phyloP scores from a whole-genome alignment of 1,139 yeast species.

The Hemisphaericaspora xylanilytica region DNA sequence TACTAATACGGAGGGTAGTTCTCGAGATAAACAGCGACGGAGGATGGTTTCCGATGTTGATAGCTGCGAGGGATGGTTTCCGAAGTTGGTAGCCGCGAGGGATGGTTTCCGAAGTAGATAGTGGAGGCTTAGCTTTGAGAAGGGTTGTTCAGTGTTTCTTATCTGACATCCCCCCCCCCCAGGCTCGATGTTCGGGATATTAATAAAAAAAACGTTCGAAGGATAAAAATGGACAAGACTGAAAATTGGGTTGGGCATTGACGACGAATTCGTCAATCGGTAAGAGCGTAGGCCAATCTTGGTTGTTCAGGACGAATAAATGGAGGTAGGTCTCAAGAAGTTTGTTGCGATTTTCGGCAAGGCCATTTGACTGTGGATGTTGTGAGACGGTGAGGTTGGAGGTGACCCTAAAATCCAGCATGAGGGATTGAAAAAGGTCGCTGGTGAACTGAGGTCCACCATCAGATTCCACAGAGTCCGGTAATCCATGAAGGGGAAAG shows the following conservation, averaged over 20 bases:
- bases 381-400: not conserved
- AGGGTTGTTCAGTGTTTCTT: too few species aligned
- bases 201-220: too few species aligned
- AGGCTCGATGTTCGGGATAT: too few species aligned
- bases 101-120: too few species aligned
- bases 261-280: not conserved
- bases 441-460: not conserved
- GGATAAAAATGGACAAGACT: too few species aligned
- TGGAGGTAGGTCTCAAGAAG: not conserved
- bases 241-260: not conserved
- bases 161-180: too few species aligned
- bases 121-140: too few species aligned
- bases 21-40: too few species aligned
- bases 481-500: not conserved
- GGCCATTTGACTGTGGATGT: not conserved
- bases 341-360: not conserved
- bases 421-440: not conserved
- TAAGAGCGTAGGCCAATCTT: not conserved
- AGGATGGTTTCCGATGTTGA: too few species aligned
- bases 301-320: not conserved
- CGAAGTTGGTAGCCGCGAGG: too few species aligned
- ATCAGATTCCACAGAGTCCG: not conserved
- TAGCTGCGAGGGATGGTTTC: too few species aligned
- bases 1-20: too few species aligned
- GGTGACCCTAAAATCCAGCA: not conserved